phyloP scores from a whole-genome alignment of 2,329 filamentous ascomycete genomes.

The Diaporthe sp. region DNA sequence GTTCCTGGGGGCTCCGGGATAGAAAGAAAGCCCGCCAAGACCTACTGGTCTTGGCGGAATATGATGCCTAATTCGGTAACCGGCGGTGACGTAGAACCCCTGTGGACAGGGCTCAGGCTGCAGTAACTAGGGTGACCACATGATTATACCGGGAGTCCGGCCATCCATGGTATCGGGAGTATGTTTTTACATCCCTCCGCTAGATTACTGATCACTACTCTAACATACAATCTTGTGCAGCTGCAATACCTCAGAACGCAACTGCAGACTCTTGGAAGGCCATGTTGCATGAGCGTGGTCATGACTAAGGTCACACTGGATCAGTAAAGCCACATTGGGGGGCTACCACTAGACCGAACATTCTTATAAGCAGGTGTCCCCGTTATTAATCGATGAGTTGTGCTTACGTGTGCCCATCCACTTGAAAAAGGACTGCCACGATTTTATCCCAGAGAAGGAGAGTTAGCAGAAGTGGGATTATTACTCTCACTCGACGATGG shows the following conservation, averaged over 20 bases:
- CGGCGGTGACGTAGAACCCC: neutral
- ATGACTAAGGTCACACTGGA: neutral
- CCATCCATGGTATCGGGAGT: neutral
- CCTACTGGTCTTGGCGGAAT: constrained; percentile 16
- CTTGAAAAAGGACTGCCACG: neutral
- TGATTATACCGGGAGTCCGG: neutral
- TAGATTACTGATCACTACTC: neutral
- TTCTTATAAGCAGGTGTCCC: neutral
- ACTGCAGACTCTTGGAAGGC: neutral
- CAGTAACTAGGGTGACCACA: neutral
- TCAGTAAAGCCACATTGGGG: neutral
- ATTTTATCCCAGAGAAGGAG: neutral
- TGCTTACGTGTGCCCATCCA: neutral
- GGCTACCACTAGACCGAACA: neutral
- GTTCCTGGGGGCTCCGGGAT: neutral
- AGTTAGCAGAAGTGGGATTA: neutral
- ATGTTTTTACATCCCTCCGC: neutral
- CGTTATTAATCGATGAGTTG: neutral
- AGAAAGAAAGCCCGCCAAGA: neutral
- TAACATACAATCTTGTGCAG: neutral
- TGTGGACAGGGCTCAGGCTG: neutral
- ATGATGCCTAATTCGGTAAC: constrained; percentile 5
- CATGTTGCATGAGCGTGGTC: neutral
- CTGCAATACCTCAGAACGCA: neutral
- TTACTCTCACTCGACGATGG: neutral